These are phyloP conservation scores for Penicillium sp. DNA, from an alignment of 2,329 filamentous ascomycete genomes.

Conservation along the genomic window DNA sequence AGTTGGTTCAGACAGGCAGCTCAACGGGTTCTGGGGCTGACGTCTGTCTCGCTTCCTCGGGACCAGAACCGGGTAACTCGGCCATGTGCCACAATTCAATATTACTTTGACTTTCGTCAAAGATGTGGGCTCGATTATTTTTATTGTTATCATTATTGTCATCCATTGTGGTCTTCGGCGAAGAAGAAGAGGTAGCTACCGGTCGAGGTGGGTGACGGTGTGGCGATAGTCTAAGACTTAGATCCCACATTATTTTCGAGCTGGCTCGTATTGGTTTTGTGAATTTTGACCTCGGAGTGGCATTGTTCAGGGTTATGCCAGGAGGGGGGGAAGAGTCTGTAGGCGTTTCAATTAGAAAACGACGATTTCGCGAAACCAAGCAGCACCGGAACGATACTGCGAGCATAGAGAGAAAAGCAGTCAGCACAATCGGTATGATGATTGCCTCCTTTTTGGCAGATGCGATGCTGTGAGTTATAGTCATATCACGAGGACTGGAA, in stretches of 20 bases:
- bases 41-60: not conserved
- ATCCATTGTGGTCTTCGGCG: not conserved
- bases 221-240: not conserved
- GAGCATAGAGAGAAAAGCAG: not conserved
- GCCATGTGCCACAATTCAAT: not conserved
- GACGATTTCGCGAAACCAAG: not conserved
- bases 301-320: too few relatives aligned
- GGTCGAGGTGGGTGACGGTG: not conserved
- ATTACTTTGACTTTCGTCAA: not conserved
- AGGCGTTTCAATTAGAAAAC: not conserved
- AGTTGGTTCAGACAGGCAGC: not conserved
- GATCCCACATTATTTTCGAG: not conserved
- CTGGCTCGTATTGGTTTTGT: too few relatives aligned
- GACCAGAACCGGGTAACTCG: not conserved
- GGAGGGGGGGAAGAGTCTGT: not conserved
- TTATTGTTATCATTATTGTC: not conserved
- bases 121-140: not conserved
- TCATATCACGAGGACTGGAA: not conserved
- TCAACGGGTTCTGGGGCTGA: not conserved
- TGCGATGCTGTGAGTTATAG: not conserved
- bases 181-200: not conserved
- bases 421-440: not conserved
- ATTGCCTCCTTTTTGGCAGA: not conserved
- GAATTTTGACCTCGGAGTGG: too few relatives aligned
- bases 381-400: not conserved